Evolutionary conservation across 257 asterid genomes (phyloP).

Genomic region (Nyctanthes arbortristis): DNA sequence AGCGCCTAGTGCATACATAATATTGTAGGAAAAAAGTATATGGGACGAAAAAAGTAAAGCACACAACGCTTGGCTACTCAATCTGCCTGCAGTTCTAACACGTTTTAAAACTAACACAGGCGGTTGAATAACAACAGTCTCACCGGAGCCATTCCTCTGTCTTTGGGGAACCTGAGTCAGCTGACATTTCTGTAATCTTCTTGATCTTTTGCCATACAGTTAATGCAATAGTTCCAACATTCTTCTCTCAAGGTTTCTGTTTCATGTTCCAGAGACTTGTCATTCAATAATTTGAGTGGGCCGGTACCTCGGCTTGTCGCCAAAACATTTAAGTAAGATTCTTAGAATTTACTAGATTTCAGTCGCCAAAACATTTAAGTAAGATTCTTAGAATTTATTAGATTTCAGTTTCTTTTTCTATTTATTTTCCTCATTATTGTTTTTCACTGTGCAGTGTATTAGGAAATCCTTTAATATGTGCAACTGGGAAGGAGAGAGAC

Average conservation of each 20-base stretch:
- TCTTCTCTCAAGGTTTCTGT: slow-evolving; percentile 19
- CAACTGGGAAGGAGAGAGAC: slow-evolving; percentile 76
- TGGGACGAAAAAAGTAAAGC: not conserved
- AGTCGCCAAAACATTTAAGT: slow-evolving; percentile 60
- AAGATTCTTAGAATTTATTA: slow-evolving; percentile 10
- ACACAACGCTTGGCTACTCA: not conserved
- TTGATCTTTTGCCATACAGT: slow-evolving; percentile 16
- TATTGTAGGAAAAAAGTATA: not conserved
- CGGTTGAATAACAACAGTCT: slow-evolving; percentile 85
- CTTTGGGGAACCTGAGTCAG: slow-evolving; percentile 72
- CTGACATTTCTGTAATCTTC: slow-evolving; percentile 72
- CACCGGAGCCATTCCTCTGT: slow-evolving; percentile 68
- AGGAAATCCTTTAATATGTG: slow-evolving; percentile 89
- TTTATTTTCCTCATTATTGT: not conserved
- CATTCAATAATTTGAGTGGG: slow-evolving; percentile 62
- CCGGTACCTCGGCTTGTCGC: slow-evolving; percentile 50
- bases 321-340: slow-evolving; percentile 68
- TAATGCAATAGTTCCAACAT: not conserved
- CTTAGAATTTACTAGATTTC: not conserved
- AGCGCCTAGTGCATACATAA: slow-evolving; percentile 26
- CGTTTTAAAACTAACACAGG: slow-evolving; percentile 41
- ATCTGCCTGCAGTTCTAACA: not conserved
- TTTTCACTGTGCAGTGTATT: slow-evolving; percentile 45
- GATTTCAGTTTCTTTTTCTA: not conserved
- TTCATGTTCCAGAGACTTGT: slow-evolving; percentile 66